These are phyloP conservation scores for Remersonia thermophila DNA, from an alignment of 2,329 filamentous ascomycete genomes.

Conservation along the genomic window DNA sequence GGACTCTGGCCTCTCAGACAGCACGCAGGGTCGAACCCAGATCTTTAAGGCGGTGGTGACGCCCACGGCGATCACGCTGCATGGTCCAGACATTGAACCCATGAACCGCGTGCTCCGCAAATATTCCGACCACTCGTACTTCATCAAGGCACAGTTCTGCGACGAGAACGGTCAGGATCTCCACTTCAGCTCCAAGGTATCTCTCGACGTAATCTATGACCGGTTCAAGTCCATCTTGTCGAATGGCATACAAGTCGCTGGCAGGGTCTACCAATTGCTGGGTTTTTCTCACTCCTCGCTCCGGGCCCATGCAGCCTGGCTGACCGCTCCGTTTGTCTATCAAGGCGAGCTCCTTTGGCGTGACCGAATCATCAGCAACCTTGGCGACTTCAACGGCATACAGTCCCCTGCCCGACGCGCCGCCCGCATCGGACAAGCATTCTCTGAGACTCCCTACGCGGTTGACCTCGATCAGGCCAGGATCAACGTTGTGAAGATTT, in stretches of 20 bases:
- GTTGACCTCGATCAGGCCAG: slow-evolving; percentile 33
- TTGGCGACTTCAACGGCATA: slow-evolving; percentile 41
- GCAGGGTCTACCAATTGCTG: slow-evolving; percentile 51
- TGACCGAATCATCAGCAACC: slow-evolving; percentile 30
- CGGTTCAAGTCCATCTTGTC: slow-evolving; percentile 51
- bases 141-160: slow-evolving; percentile 58
- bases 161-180: slow-evolving; percentile 62
- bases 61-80: slow-evolving; percentile 43
- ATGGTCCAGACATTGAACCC: slow-evolving; percentile 52
- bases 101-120: slow-evolving; percentile 61
- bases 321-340: slow-evolving; percentile 35
- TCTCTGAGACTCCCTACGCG: slow-evolving; percentile 60
- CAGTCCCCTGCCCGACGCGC: slow-evolving; percentile 43
- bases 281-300: slow-evolving; percentile 74
- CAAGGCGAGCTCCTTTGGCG: slow-evolving; percentile 21
- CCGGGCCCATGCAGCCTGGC: slow-evolving; percentile 58
- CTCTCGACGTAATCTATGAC: slow-evolving; percentile 37
- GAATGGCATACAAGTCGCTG: slow-evolving; percentile 50
- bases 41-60: slow-evolving; percentile 48
- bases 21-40: slow-evolving; percentile 31
- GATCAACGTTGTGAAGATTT: slow-evolving; percentile 26
- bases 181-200: slow-evolving; percentile 40
- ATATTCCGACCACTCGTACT: slow-evolving; percentile 47
- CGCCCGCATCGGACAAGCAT: slow-evolving; percentile 53
- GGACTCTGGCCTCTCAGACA: slow-evolving; percentile 13